Evolutionary conservation across 163 green algal species (phyloP).

Genomic region (Botryococcus braunii): DNA sequence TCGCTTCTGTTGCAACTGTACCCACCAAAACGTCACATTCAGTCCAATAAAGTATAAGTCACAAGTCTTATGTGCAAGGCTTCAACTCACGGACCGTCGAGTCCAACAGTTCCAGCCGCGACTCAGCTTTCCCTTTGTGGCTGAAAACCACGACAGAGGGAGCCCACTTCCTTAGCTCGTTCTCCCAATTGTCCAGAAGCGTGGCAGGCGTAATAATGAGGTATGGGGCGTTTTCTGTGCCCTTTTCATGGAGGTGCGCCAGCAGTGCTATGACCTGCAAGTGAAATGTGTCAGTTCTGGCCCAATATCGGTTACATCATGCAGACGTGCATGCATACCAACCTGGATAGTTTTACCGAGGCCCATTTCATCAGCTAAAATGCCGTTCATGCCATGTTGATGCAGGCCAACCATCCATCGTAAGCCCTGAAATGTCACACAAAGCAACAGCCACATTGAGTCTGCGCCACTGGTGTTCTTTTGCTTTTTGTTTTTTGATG

Average conservation of each 20-base stretch:
- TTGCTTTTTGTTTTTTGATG: too few species aligned
- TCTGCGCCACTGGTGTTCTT: neutral
- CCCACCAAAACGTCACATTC: neutral
- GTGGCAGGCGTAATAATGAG: slow-evolving; percentile 78
- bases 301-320: too few species aligned
- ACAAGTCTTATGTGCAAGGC: too few species aligned
- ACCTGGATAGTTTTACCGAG: slow-evolving; percentile 82
- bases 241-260: slow-evolving; percentile 53
- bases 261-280: slow-evolving; percentile 60
- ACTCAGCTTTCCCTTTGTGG: slow-evolving; percentile 20
- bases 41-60: too few species aligned
- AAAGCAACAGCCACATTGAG: neutral
- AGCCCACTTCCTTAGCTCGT: slow-evolving; percentile 73
- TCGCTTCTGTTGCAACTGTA: neutral
- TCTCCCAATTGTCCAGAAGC: slow-evolving; percentile 82
- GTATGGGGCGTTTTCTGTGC: slow-evolving; percentile 34
- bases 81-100: slow-evolving; percentile 8
- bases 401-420: slow-evolving; percentile 80
- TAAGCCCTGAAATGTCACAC: slow-evolving; percentile 36
- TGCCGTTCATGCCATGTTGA: slow-evolving; percentile 79
- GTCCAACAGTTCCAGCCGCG: slow-evolving; percentile 2
- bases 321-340: too few species aligned
- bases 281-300: neutral
- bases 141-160: slow-evolving; percentile 39
- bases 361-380: slow-evolving; percentile 91